Evolutionary conservation across 192 early-diverging fungal genomes (phyloP).

Genomic region (Gonapodya sp.): DNA sequence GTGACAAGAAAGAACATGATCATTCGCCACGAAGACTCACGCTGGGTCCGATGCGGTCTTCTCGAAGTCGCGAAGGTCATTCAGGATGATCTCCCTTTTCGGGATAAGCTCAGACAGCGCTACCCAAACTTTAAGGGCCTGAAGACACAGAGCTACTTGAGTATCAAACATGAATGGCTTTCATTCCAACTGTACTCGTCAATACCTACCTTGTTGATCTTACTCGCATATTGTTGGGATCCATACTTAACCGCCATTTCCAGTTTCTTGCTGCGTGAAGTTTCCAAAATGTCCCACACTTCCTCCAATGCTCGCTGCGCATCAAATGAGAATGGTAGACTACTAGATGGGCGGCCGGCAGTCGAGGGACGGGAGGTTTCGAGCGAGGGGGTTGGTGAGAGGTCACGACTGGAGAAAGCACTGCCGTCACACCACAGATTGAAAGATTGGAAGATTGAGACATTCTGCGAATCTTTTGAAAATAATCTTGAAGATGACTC

Average conservation of each 20-base stretch:
- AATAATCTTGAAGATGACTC: not conserved
- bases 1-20: too few relatives aligned
- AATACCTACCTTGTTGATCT: not conserved
- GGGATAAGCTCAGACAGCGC: not conserved
- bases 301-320: constrained; percentile 36
- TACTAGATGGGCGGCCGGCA: constrained; percentile 2
- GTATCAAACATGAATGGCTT: not conserved
- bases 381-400: not conserved
- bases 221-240: not conserved
- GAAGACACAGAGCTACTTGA: too few relatives aligned
- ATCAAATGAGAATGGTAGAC: constrained; percentile 22
- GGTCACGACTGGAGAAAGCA: not conserved
- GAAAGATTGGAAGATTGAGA: not conserved
- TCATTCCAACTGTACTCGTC: not conserved
- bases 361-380: constrained; percentile 13
- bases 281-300: constrained; percentile 39
- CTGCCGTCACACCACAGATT: not conserved
- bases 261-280: constrained; percentile 43
- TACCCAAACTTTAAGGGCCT: not conserved
- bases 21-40: not conserved
- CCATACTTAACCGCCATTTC: constrained; percentile 52
- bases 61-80: not conserved
- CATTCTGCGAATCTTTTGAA: not conserved
- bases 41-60: not conserved
- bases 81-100: not conserved